Base-by-base conservation (phyloP, 1,284 basidiomycete genomes). In the Ceratobasidium sp. region DNA sequence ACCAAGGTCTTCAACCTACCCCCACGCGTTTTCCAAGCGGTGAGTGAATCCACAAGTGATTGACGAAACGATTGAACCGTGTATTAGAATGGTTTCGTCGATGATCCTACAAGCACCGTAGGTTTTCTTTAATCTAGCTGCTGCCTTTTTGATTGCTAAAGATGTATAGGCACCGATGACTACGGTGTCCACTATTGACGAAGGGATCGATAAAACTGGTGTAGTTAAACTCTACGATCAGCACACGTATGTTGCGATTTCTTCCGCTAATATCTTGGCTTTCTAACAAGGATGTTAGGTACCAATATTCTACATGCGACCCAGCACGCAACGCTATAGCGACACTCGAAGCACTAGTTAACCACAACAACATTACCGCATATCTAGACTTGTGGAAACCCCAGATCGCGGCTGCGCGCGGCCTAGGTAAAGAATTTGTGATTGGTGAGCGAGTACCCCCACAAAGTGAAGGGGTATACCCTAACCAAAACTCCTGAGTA, bases 251-350 rank as follows among this genome's bases (percentile, higher is more conserved):
- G 83, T 79, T 20, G 58, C 61, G 58, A 44, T 33, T 0, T 42
- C 18, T 68, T 71, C 7, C 44, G 28, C 23, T 23, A 20, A 53
- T 12, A 12, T 28, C 7, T 18, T 73, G 60, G 73, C 49, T 64
- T 26, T 42, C 20, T 61, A 26, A 28, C 5, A n/a, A 42, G 39
- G 39, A 40, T 13, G 46, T 70, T 66, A 86, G 84, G 53, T 86
- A 86, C 79, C 85, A 85, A 77, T 86, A 85, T 75, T 86, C 85
- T 40, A 86, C 85, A 13, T 86, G 85, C 79, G 85, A 86, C 78
- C 84, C 85, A 0, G 81, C 77, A 10, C 79, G 85, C 18, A 82
- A 86, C 78, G 84, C 84, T 3, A 83, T 84, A 20, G 84, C 85
- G 0, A 86, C 84, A 2, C 77, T 86, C 1, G 82, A 84, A 20